Base-by-base conservation (phyloP, 139 green algal genomes). In the Coelastrella sp. region DNA sequence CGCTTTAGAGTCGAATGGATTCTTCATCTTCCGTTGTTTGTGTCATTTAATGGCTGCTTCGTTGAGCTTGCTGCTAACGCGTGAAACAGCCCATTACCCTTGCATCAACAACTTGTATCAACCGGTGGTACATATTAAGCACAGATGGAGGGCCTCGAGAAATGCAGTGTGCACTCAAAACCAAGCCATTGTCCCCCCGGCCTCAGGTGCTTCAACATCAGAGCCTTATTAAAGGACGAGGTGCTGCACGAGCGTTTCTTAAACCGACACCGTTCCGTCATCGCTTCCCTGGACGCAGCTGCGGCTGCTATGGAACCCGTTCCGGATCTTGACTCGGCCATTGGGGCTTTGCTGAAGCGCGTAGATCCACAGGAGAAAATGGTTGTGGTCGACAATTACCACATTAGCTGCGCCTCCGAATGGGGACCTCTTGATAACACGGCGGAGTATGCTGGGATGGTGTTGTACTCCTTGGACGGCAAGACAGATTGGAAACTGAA, bases 391-490 rank as follows among this genome's bases (percentile, higher is more conserved):
- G 59, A 67, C 25, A 67, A 19, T 27, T 75, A 75, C 27, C 17
- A 75, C 25, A 43, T 75, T 27, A 75, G 66, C 66, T 48, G 35
- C 27, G 17, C 9, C 11, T 75, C 66, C 6, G 66, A 38, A 45
- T 27, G 35, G 66, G 66, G 66, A n/a, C 66, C 9, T 8, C 27
- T 75, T n/a, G 35, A 48, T 48, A 7, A 9, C 23, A 8, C 17
- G 23, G 66, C 43, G 35, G 66, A 75, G n/a, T 75, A 75, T 21
- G 66, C 45, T 30, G 66, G 66, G 25, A 43, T 75, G 66, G 66
- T 75, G 66, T 27, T 75, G 25, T 75, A 75, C 66, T 23, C 25
- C 34, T 48, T 48, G 66, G 66, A 75, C 19, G 23, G 25, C 23
- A 17, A 23, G 11, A 43, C 27, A 75, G 27, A 40, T 6, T 75